Evolutionary conservation across 1,284 basidiomycete genomes (phyloP), one percentile per base, ranked within the genome.

Genomic region (Ustilago trichophora): DNA sequence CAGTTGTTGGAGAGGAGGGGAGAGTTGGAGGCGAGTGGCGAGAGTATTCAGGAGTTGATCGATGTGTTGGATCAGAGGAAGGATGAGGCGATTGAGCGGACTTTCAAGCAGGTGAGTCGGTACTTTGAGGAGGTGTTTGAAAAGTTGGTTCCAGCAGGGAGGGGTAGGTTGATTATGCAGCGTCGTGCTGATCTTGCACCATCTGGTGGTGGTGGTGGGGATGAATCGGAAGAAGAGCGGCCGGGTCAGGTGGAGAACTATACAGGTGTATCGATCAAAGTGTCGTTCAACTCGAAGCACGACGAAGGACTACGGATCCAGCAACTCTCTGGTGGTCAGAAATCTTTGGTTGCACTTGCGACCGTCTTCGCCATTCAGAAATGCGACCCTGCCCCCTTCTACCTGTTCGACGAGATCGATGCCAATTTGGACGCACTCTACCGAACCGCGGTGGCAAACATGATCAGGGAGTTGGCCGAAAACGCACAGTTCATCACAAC

Each of bases 331-430:
- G 96, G 96, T 47, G 96, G 96, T 7, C 96, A 99, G 77, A 98
- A 98, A 81, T 94, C 93, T 2, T 85, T 99, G 11, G 96, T 98
- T 4, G 96, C 96, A 0, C 88, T 99, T 24, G 93, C 96, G 1
- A 90, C 92, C 29, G 94, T 99, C 16, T 98, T 98, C 79, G 93
- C 95, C 8, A 98, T 98, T 74, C 96, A 99, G 82, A 97, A 96
- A 83, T 98, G 94, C 82, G 96, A 99, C 79, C 96, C 96, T 1
- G 96, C 96, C 0, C 96, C 96, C 0, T 99, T 99, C 85, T 98
- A 98, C 83, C 86, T 99, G 16, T 98, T 98, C 79, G 96, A 99
- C 81, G 96, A 99, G 86, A 98, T 98, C 78, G 95, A 98, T 76
- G 95, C 95, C 45, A 98, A 98, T 76, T 86, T 99, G 47, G 96